A percentile compares a stretch with the other conserved stretches of the same genome.
Evolutionary conservation across 148 eudicot species (phyloP).

Genomic region (Pouteria glomerata): DNA sequence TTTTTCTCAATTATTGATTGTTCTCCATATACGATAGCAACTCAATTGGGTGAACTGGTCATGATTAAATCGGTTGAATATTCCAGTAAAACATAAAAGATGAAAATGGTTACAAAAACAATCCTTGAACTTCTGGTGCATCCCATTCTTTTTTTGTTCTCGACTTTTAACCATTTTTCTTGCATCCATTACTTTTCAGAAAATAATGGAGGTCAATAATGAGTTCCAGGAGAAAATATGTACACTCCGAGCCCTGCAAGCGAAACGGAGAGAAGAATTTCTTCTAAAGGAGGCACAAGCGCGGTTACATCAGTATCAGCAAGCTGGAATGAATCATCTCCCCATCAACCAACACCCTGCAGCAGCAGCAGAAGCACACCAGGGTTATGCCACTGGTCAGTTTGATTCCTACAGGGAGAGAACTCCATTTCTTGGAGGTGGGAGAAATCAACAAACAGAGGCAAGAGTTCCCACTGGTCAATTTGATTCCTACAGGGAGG

Average conservation of each 20-base stretch:
- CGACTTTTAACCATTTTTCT: too few species aligned
- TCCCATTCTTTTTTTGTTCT: not conserved
- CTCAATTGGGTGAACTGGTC: not conserved
- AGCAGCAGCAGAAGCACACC: constrained; percentile 11
- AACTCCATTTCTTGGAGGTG: constrained; percentile 12
- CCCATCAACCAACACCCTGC: constrained; percentile 6
- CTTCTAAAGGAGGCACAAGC: constrained; percentile 19
- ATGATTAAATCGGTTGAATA: too few species aligned
- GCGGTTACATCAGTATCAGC: constrained; percentile 17
- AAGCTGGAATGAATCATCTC: constrained; percentile 1
- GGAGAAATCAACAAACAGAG: too few species aligned
- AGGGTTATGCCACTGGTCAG: constrained; percentile 8
- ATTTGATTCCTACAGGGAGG: constrained; percentile 12
- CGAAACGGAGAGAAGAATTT: constrained; percentile 25
- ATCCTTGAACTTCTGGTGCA: too few species aligned
- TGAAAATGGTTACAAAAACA: not conserved
- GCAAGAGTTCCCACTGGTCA: constrained; percentile 2
- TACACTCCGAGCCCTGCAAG: constrained; percentile 24
- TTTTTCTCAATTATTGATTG: not conserved
- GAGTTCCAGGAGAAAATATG: constrained; percentile 32
- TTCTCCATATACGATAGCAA: too few species aligned
- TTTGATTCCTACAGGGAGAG: constrained; percentile 15
- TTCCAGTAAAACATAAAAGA: not conserved
- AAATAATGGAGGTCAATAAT: constrained; percentile 41
- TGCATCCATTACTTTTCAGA: too few species aligned